Evolutionary conservation across 2,329 filamentous ascomycete species (phyloP).

Genomic region (Fusarium duplospermum): DNA sequence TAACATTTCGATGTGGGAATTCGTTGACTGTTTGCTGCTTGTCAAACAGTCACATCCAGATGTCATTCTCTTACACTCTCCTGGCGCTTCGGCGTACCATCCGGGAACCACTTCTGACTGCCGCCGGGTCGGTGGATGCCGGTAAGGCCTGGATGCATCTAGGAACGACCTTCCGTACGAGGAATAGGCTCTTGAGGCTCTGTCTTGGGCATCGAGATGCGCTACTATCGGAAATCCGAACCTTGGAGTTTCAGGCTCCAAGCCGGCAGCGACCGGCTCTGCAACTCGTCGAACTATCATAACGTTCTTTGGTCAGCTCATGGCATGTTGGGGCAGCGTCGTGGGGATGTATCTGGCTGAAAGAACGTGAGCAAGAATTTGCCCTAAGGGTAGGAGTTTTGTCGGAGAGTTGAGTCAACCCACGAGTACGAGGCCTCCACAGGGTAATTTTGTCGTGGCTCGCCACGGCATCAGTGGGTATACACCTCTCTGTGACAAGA

Average conservation of each 20-base stretch:
- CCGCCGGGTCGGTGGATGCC: neutral
- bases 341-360: neutral
- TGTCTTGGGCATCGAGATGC: constrained; percentile 11
- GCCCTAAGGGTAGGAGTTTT: neutral
- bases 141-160: neutral
- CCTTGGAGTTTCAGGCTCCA: constrained; percentile 2
- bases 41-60: neutral
- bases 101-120: constrained; percentile 1
- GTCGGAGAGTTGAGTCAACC: neutral
- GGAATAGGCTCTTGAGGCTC: constrained; percentile 1
- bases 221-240: neutral
- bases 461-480: neutral
- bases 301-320: neutral
- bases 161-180: constrained; percentile 1
- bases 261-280: neutral
- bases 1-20: constrained; percentile 6
- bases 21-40: neutral
- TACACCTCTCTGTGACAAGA: neutral
- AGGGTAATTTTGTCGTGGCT: neutral
- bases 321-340: neutral
- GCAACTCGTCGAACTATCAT: neutral
- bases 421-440: neutral
- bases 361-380: neutral
- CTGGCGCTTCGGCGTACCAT: neutral
- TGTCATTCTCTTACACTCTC: constrained; percentile 9